Percentiles rank a stretch among this genome's conserved stretches.
Conservation (phyloP, 345 rosid genomes). For the Angophora floribunda region DNA sequence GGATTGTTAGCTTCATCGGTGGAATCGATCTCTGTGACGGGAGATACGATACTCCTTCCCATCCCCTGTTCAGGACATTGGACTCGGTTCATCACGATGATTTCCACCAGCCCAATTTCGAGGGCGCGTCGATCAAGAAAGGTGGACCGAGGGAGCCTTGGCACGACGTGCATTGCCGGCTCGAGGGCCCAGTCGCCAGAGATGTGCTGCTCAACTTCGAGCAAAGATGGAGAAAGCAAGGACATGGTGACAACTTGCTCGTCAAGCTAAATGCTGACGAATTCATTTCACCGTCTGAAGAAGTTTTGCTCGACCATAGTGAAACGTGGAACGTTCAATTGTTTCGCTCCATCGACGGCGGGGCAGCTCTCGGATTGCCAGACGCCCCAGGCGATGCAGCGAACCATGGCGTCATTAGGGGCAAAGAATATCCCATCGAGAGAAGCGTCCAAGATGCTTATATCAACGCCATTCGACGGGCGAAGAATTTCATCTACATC, state of each 20-base stretch:
- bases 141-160: constrained; percentile 51
- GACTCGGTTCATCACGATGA: constrained; percentile 17
- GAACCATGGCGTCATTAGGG: constrained; percentile 18
- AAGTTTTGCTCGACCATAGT: constrained; percentile 3
- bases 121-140: constrained; percentile 12
- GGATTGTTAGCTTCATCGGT: constrained; percentile 43
- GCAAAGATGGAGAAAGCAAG: constrained; percentile 49
- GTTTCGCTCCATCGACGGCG: constrained; percentile 37
- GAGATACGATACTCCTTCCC: constrained; percentile 39
- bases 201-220: constrained; percentile 38
- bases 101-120: constrained; percentile 33
- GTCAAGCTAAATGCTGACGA: not conserved
- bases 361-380: constrained; percentile 33
- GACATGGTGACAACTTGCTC: constrained; percentile 17
- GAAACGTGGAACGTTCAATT: constrained; percentile 40
- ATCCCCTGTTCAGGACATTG: constrained; percentile 28
- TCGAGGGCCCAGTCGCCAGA: constrained; percentile 39
- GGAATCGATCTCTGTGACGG: constrained; percentile 56
- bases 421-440: constrained; percentile 21
- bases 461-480: constrained; percentile 34
- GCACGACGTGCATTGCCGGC: constrained; percentile 40
- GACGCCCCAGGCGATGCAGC: constrained; percentile 19
- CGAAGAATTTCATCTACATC: constrained; percentile 35
- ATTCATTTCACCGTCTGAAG: constrained; percentile 14
- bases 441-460: constrained; percentile 46